Percentiles rank a stretch among this genome's conserved stretches.
Evolutionary conservation across 495 filamentous ascomycete species (phyloP).

Genomic region (Sporormia fimetaria): DNA sequence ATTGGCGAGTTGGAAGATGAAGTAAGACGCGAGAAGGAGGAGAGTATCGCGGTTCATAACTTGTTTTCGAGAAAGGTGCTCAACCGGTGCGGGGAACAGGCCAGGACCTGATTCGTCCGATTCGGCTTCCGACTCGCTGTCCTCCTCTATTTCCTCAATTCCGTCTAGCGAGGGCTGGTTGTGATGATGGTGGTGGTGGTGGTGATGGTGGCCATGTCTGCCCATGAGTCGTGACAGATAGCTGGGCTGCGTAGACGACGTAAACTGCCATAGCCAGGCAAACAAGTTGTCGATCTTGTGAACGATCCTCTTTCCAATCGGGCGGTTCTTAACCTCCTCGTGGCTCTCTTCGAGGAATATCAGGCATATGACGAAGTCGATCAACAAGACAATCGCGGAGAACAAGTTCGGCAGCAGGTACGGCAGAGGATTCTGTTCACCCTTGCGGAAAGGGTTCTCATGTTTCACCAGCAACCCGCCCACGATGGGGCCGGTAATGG

Average conservation of each 20-base stretch:
- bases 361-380: conserved; percentile 61
- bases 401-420: conserved; percentile 79
- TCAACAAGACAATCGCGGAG: conserved; percentile 53
- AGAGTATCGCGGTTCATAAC: conserved; percentile 67
- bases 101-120: conserved; percentile 30
- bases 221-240: conserved; percentile 39
- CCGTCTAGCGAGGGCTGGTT: conserved; percentile 24
- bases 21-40: conserved; percentile 65
- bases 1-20: conserved; percentile 82
- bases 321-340: conserved; percentile 54
- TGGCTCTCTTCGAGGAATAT: conserved; percentile 84
- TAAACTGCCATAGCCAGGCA: conserved; percentile 64
- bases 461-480: conserved; percentile 70
- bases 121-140: conserved; percentile 28
- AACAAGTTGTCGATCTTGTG: conserved; percentile 51
- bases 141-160: conserved; percentile 33
- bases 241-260: conserved; percentile 47
- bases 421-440: conserved; percentile 52
- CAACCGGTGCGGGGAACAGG: conserved; percentile 32
- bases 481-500: conserved; percentile 80
- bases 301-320: conserved; percentile 44
- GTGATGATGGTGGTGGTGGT: conserved; percentile 3
- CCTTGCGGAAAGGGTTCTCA: conserved; percentile 42
- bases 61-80: conserved; percentile 29
- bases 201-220: neutral